Evolutionary conservation across 2,329 filamentous ascomycete species (phyloP).

Genomic region (Colletotrichum nymphaeae): DNA sequence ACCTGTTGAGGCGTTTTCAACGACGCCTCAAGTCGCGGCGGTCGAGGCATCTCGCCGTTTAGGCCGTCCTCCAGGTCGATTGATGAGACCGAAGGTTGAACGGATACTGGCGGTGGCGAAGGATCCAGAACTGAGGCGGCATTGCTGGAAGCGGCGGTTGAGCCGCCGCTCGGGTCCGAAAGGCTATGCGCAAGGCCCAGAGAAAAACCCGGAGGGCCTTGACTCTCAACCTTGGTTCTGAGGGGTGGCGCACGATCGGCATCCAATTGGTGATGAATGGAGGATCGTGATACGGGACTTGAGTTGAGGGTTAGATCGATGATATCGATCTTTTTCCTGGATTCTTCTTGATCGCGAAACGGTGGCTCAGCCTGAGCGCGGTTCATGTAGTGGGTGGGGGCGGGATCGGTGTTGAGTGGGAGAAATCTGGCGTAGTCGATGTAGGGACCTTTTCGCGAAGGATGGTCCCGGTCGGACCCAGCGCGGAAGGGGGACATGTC

Average conservation of each 20-base stretch:
- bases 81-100: conserved; percentile 26
- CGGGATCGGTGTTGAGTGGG: conserved; percentile 5
- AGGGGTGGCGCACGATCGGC: conserved; percentile 15
- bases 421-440: conserved; percentile 14
- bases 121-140: conserved; percentile 31
- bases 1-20: conserved; percentile 21
- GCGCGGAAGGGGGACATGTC: conserved; percentile 28
- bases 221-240: conserved; percentile 20
- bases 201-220: conserved; percentile 6
- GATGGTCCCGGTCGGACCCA: conserved; percentile 29
- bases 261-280: conserved; percentile 2
- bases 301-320: conserved; percentile 29
- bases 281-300: conserved; percentile 8
- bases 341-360: background rate
- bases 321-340: background rate
- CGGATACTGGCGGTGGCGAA: conserved; percentile 31
- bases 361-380: background rate
- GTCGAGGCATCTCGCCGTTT: conserved; percentile 32
- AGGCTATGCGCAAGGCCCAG: conserved; percentile 12
- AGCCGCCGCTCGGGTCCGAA: conserved; percentile 31
- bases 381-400: conserved; percentile 1
- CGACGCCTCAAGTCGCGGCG: conserved; percentile 3
- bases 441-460: conserved; percentile 26
- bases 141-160: conserved; percentile 35
- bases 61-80: conserved; percentile 27